These are phyloP conservation scores for Emergomyces pasteurianus DNA, from an alignment of 2,329 filamentous ascomycete genomes.

Conservation along the genomic window DNA sequence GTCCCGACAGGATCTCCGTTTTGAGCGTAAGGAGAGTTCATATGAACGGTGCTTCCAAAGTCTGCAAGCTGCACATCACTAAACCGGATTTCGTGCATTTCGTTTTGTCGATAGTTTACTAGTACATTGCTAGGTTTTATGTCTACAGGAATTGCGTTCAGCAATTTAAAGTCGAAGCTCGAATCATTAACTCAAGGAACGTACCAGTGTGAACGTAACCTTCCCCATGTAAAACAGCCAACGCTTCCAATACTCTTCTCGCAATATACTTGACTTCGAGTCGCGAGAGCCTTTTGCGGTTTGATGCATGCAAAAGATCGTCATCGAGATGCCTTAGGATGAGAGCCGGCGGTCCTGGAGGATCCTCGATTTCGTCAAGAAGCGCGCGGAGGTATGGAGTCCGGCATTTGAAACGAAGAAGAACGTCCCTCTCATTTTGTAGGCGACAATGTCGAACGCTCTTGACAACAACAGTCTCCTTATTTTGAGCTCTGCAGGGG, in stretches of 20 bases:
- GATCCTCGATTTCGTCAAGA: slow-evolving; percentile 10
- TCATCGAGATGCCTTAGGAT: slow-evolving; percentile 14
- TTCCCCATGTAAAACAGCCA: slow-evolving; percentile 10
- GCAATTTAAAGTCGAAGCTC: too few species aligned
- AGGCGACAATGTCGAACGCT: slow-evolving; percentile 8
- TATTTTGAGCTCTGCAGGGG: too few species aligned
- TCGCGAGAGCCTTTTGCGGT: slow-evolving; percentile 7
- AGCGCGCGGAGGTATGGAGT: slow-evolving; percentile 10
- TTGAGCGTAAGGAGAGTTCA: slow-evolving; percentile 7
- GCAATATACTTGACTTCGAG: slow-evolving; percentile 12
- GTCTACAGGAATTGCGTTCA: slow-evolving; percentile 11
- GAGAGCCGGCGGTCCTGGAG: slow-evolving; percentile 7
- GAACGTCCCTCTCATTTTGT: slow-evolving; percentile 10
- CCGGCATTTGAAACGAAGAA: slow-evolving; percentile 7
- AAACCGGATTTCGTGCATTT: slow-evolving; percentile 8
- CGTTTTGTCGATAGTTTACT: slow-evolving; percentile 11
- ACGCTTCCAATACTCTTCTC: slow-evolving; percentile 10
- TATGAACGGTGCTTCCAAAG: slow-evolving; percentile 10
- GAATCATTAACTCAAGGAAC: not conserved
- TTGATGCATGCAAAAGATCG: slow-evolving; percentile 6
- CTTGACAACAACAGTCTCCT: slow-evolving; percentile 2
- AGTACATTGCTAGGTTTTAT: slow-evolving; percentile 13
- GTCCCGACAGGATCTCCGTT: slow-evolving; percentile 10
- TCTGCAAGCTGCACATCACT: slow-evolving; percentile 13
- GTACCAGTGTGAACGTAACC: slow-evolving; percentile 14